These are phyloP conservation scores for Apiospora pterosperma DNA, from an alignment of 2,329 filamentous ascomycete species.

Conservation along the genomic window DNA sequence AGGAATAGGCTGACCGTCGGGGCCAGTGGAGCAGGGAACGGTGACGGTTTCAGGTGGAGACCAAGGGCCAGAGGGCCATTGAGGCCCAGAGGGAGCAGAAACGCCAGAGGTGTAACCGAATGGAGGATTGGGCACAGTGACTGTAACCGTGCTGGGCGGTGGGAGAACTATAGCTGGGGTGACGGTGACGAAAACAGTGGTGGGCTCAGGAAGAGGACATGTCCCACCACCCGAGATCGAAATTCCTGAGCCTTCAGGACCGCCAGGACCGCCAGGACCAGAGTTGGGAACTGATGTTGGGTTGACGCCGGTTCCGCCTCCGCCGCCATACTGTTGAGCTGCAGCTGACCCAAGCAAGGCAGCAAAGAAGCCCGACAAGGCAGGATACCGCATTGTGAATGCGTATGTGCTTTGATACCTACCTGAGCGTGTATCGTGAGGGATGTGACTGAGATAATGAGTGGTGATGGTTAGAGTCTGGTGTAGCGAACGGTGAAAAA, in stretches of 20 bases:
- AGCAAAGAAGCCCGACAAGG: slow-evolving; percentile 6
- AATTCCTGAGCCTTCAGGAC: slow-evolving; percentile 7
- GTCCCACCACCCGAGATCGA: slow-evolving; percentile 24
- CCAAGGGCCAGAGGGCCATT: slow-evolving; percentile 14
- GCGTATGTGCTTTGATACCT: not conserved
- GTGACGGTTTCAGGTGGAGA: slow-evolving; percentile 8
- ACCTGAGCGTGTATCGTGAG: not conserved
- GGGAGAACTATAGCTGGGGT: slow-evolving; percentile 27
- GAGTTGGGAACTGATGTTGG: not conserved
- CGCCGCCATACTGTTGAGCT: slow-evolving; percentile 3
- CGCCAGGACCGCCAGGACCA: not conserved
- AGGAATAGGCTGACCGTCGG: not conserved
- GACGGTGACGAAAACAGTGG: slow-evolving; percentile 48
- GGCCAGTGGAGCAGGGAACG: slow-evolving; percentile 6
- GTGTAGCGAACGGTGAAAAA: slow-evolving; percentile 8
- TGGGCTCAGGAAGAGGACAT: slow-evolving; percentile 36
- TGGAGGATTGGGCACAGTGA: slow-evolving; percentile 20
- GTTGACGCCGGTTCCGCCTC: not conserved
- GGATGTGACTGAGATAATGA: not conserved
- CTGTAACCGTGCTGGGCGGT: slow-evolving; percentile 26
- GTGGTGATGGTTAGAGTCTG: slow-evolving; percentile 6
- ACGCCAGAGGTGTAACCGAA: slow-evolving; percentile 5
- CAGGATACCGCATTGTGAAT: slow-evolving; percentile 3
- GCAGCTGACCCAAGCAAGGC: not conserved
- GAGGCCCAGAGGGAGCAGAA: slow-evolving; percentile 14